Evolutionary conservation across 2,329 filamentous ascomycete genomes (phyloP), one percentile per base, ranked within the genome.

Genomic region (Pseudogymnoascus sp.): DNA sequence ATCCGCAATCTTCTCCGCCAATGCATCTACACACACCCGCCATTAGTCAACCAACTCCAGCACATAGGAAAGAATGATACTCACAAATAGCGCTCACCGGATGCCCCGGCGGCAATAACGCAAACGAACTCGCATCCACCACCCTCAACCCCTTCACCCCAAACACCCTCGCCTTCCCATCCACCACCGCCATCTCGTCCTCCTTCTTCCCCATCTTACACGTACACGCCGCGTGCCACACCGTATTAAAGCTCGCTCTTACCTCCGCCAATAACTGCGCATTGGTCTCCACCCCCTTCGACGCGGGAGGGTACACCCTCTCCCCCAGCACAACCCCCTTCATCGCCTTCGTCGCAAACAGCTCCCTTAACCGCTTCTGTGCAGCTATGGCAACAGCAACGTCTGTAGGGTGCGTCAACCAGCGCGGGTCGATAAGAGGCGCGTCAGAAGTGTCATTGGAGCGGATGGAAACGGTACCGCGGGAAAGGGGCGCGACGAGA

Each of bases 361-460:
- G 59, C 50, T 78, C 68, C 0, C 81, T 77, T 0, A 75, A 67
- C 2, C 81, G 76, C 60, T 75, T 77, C 66, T 78, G 78, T 0
- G 73, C 69, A 0, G 76, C 75, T 8, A 83, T 66, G 3, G 75
- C 77, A 2, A 82, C 69, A 12, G 80, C 76, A 23, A 75, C 67
- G 42, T 84, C 81, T 1, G 74, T 71, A 7, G 75, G 73, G 8
- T 76, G 72, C 1, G 71, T 71, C 1, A 83, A 70, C 74, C 76
- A 83, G 66, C 78, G 78, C 1, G 78, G 77, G 65, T 81, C 73
- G 11, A 77, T 67, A 4, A 53, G 8, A 0, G 81, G 80, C 0
- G 69, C 67, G 18, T 76, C 74, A 0, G 67, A 65, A 0, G 71
- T 75, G 12, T 74, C 70, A n/a, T 69, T 61, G 0, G 74, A 76